These are phyloP conservation scores for Phanerochaete carnosa DNA, from an alignment of 768 basidiomycete species.

Conservation along the genomic window DNA sequence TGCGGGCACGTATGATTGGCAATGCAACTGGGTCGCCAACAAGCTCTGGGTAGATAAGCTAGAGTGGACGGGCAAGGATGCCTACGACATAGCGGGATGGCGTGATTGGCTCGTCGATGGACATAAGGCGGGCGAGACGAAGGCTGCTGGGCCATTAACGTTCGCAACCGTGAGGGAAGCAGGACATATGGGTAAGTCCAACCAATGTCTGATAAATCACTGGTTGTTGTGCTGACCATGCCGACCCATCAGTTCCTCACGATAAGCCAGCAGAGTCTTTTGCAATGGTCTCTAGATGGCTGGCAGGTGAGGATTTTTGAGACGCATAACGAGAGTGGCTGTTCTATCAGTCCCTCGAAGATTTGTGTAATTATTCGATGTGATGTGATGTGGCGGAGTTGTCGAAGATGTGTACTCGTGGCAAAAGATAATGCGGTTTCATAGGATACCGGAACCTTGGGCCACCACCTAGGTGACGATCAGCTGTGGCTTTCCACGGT, in stretches of 20 bases:
- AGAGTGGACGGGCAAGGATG: conserved; percentile 64
- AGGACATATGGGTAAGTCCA: conserved; percentile 54
- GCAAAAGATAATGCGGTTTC: neutral
- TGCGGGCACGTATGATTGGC: conserved; percentile 75
- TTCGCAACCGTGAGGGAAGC: conserved; percentile 64
- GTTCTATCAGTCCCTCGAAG: no score
- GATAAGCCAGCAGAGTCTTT: conserved; percentile 66
- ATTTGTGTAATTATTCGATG: no score
- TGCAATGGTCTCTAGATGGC: conserved; percentile 64
- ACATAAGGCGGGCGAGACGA: conserved; percentile 51
- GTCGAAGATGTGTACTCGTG: no score
- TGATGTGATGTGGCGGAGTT: no score
- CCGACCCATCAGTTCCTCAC: conserved; percentile 48
- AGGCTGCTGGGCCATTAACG: conserved; percentile 54
- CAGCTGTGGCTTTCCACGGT: neutral
- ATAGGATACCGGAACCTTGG: neutral
- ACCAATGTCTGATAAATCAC: no score
- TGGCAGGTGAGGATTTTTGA: conserved; percentile 36
- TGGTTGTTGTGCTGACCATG: conserved; percentile 2
- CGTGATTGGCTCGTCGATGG: conserved; percentile 61
- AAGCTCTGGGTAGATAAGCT: conserved; percentile 71
- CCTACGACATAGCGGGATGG: conserved; percentile 46
- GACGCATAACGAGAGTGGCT: neutral
- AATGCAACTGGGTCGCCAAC: conserved; percentile 79
- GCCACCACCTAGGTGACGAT: conserved; percentile 5